Percentiles rank a stretch among this genome's conserved stretches.
Evolutionary conservation across 495 filamentous ascomycete species (phyloP).

Genomic region (Xylaria curta): DNA sequence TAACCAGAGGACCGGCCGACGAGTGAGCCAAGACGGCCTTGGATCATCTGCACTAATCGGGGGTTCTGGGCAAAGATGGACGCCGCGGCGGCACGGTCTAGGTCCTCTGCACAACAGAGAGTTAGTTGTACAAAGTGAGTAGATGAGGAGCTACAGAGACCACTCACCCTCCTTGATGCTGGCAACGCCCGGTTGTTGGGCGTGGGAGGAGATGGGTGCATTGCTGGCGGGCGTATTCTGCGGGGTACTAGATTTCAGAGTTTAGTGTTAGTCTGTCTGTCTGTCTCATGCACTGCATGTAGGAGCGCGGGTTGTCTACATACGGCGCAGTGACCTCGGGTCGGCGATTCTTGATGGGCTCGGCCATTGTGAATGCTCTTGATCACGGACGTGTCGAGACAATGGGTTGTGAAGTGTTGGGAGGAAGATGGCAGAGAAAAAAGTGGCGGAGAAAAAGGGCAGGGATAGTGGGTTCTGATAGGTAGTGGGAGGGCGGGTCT

Average conservation of each 20-base stretch:
- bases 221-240: conserved; percentile 95
- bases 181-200: conserved; percentile 89
- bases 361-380: conserved; percentile 39
- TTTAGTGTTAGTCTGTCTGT: conserved; percentile 36
- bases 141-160: conserved; percentile 22
- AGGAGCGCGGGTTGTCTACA: conserved; percentile 30
- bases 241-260: conserved; percentile 70
- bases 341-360: conserved; percentile 45
- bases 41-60: conserved; percentile 91
- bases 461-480: conserved; percentile 33
- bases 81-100: conserved; percentile 85
- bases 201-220: conserved; percentile 97
- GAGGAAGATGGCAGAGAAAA: conserved; percentile 28
- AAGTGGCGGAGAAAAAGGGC: conserved; percentile 34
- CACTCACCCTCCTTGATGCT: conserved; percentile 96
- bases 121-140: conserved; percentile 20
- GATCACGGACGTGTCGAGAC: conserved; percentile 24
- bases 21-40: conserved; percentile 90
- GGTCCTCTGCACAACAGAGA: conserved; percentile 70
- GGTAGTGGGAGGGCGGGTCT: conserved; percentile 28
- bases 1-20: conserved; percentile 97
- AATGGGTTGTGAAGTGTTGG: conserved; percentile 23
- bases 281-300: conserved; percentile 4
- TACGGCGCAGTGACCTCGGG: conserved; percentile 41
- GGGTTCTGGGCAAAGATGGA: conserved; percentile 95